Conservation (phyloP, 768 basidiomycete genomes). For the Xerocomus spinulosus region DNA sequence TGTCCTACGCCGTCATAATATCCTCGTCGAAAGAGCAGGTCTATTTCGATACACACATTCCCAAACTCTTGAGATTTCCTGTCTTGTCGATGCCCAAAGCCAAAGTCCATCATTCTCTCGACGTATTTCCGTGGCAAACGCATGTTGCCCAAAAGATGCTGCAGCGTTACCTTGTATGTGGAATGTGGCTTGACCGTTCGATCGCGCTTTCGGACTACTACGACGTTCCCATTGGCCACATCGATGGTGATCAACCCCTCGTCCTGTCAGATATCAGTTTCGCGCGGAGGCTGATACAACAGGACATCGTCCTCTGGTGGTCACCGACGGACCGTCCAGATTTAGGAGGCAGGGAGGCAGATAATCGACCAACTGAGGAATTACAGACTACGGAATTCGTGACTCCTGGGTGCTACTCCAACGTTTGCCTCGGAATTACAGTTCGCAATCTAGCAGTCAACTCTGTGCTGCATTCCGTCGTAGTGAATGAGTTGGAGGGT, state of each 20-base stretch:
- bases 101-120: conserved; percentile 67
- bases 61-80: conserved; percentile 79
- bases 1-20: conserved; percentile 71
- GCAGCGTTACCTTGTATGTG: conserved; percentile 71
- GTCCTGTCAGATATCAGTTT: conserved; percentile 87
- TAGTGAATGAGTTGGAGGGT: conserved; percentile 97
- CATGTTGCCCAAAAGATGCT: conserved; percentile 82
- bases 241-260: conserved; percentile 88
- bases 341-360: conserved; percentile 89
- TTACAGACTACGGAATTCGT: conserved; percentile 81
- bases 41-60: conserved; percentile 72
- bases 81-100: conserved; percentile 82
- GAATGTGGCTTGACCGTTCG: conserved; percentile 74
- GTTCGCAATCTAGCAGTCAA: conserved; percentile 92
- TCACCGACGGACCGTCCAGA: conserved; percentile 85
- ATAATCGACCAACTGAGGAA: conserved; percentile 71
- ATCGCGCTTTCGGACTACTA: conserved; percentile 83
- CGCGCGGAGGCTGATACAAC: conserved; percentile 77
- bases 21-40: conserved; percentile 81
- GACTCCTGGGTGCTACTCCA: conserved; percentile 82
- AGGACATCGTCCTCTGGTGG: conserved; percentile 97
- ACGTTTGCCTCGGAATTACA: conserved; percentile 87
- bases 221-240: conserved; percentile 88
- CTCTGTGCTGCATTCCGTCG: conserved; percentile 86
- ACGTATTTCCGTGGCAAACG: conserved; percentile 86